These are phyloP conservation scores for Saccharomycopsis guyanensis DNA, from an alignment of 805 yeast genomes.

Conservation along the genomic window DNA sequence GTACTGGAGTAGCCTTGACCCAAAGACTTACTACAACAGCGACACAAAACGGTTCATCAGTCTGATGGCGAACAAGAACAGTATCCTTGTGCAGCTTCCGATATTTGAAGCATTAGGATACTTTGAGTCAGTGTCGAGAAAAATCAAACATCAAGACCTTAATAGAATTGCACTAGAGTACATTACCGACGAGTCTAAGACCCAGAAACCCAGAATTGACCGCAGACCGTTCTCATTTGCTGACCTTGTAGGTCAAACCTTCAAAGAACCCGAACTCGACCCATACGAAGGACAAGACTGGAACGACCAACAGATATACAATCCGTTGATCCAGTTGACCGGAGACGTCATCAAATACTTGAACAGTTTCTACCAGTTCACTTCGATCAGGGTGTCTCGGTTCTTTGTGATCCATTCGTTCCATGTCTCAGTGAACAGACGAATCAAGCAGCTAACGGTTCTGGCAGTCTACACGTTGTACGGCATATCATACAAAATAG, in stretches of 20 bases:
- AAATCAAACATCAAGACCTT: background rate
- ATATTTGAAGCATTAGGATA: conserved; percentile 5
- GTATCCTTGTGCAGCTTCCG: conserved; percentile 2
- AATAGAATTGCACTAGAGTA: background rate
- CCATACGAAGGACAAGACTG: background rate
- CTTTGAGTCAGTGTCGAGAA: background rate
- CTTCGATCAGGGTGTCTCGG: background rate
- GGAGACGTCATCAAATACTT: background rate
- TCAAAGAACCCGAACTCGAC: background rate
- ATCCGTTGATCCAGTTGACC: background rate
- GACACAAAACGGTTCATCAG: background rate
- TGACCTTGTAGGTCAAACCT: background rate
- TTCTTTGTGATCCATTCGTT: conserved; percentile 3
- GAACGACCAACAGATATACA: background rate
- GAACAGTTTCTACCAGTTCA: background rate
- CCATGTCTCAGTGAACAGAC: background rate
- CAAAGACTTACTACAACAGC: background rate
- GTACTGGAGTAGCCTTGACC: background rate
- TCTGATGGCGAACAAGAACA: background rate
- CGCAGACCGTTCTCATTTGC: background rate
- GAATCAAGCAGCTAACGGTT: background rate
- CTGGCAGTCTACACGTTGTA: background rate
- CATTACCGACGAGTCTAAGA: background rate
- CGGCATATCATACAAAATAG: background rate
- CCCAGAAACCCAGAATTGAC: background rate